Conservation (phyloP, 495 filamentous ascomycete genomes). For the Hypoxylon perforatum region DNA sequence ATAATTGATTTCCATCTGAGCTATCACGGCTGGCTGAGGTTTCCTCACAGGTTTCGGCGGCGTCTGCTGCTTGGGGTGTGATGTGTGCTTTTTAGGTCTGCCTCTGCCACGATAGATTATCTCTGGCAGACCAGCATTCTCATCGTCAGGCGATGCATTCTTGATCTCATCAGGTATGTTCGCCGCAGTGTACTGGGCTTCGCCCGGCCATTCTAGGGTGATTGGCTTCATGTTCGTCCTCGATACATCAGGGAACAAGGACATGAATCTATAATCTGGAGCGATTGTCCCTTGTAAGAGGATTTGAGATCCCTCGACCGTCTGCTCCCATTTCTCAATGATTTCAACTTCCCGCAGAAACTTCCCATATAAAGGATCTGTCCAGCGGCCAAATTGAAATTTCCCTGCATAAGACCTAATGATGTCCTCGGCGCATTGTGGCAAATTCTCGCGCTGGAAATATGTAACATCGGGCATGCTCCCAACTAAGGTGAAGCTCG, state of each 20-base stretch:
- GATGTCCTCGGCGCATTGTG: conserved; percentile 49
- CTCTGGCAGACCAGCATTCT: conserved; percentile 30
- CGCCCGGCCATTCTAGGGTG: conserved; percentile 47
- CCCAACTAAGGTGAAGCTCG: conserved; percentile 46
- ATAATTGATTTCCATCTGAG: conserved; percentile 49
- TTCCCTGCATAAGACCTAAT: conserved; percentile 26
- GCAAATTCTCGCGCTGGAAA: conserved; percentile 49
- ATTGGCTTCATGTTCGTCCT: conserved; percentile 36
- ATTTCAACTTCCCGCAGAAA: conserved; percentile 50
- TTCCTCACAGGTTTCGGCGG: conserved; percentile 3
- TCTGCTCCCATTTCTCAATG: conserved; percentile 56
- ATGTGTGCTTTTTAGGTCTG: conserved; percentile 7
- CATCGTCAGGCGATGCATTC: conserved; percentile 36
- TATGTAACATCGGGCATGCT: conserved; percentile 46
- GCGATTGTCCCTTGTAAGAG: conserved; percentile 42
- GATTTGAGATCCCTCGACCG: conserved; percentile 38
- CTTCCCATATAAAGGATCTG: conserved; percentile 50
- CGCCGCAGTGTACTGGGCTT: conserved; percentile 51
- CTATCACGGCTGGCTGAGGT: conserved; percentile 1
- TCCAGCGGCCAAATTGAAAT: conserved; percentile 44
- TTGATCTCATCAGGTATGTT: conserved; percentile 57
- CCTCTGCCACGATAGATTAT: conserved; percentile 5
- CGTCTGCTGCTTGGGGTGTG: not conserved
- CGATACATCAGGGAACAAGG: conserved; percentile 42
- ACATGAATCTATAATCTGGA: conserved; percentile 50